Conservation (phyloP, 345 rosid genomes). For the Bretschneidera sinensis region DNA sequence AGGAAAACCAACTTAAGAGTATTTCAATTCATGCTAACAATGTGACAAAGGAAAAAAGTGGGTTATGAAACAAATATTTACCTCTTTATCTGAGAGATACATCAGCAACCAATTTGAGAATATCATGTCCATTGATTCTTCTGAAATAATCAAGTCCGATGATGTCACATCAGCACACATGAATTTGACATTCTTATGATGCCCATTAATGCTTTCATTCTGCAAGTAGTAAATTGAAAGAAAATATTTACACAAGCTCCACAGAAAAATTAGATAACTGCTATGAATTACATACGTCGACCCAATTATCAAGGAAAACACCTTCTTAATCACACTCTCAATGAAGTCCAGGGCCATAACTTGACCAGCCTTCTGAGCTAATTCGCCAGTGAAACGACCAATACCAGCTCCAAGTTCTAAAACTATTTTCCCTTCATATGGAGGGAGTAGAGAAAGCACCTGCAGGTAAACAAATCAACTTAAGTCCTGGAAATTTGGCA, state of each 20-base stretch:
- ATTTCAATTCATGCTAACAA: no score
- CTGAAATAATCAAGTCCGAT: slow-evolving; percentile 49
- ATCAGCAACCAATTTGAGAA: slow-evolving; percentile 96
- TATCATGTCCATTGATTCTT: slow-evolving; percentile 68
- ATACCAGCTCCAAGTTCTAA: slow-evolving; percentile 95
- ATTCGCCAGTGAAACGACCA: slow-evolving; percentile 87
- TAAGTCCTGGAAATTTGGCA: slow-evolving; percentile 6
- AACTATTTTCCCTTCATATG: slow-evolving; percentile 62
- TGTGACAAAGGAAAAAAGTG: no score
- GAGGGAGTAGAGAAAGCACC: slow-evolving; percentile 85
- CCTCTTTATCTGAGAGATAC: slow-evolving; percentile 96
- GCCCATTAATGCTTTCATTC: slow-evolving; percentile 76
- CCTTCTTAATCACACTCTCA: slow-evolving; percentile 84
- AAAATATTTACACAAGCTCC: slow-evolving; percentile 5
- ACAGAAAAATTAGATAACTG: neutral
- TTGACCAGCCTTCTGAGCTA: slow-evolving; percentile 75
- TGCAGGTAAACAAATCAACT: slow-evolving; percentile 20
- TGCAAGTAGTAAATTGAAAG: slow-evolving; percentile 27
- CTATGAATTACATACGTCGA: slow-evolving; percentile 9
- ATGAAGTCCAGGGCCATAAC: slow-evolving; percentile 85
- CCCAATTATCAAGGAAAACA: slow-evolving; percentile 17
- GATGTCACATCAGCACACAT: slow-evolving; percentile 90
- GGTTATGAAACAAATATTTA: slow-evolving; percentile 14
- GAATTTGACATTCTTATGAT: slow-evolving; percentile 72
- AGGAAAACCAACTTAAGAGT: no score